A percentile compares a stretch with the other conserved stretches of the same genome.
phyloP scores from a whole-genome alignment of 768 basidiomycete genomes.

The Ramaria sp. region DNA sequence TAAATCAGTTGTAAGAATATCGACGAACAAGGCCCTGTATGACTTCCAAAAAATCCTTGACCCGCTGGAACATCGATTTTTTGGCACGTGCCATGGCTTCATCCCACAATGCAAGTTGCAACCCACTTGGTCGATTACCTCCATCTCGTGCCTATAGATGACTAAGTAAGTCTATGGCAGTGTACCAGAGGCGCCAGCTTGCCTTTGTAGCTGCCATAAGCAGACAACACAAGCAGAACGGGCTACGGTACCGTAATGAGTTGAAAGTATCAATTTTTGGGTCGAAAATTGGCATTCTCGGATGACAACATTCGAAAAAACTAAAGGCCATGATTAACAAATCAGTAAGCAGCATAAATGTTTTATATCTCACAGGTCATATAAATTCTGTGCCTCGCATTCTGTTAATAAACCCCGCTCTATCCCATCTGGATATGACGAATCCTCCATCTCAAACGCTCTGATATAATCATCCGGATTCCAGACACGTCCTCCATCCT shows the following conservation, averaged over 20 bases:
- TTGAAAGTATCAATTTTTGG: conserved; percentile 2
- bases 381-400: neutral
- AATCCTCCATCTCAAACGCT: neutral
- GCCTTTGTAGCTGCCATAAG: conserved; percentile 5
- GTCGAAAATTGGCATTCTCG: conserved; percentile 7
- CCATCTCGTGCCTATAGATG: conserved; percentile 3
- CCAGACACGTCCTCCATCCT: neutral
- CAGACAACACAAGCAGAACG: conserved; percentile 1
- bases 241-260: neutral
- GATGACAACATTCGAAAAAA: neutral
- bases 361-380: neutral
- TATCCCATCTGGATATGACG: neutral
- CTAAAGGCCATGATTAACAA: neutral
- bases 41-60: conserved; percentile 6
- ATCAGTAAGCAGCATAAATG: neutral
- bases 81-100: conserved; percentile 5
- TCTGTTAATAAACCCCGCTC: neutral
- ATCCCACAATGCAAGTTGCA: conserved; percentile 4
- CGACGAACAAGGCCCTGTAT: conserved; percentile 1
- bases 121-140: neutral
- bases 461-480: conserved; percentile 2
- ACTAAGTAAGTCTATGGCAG: neutral
- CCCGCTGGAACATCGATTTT: neutral
- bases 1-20: neutral
- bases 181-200: neutral